These are phyloP conservation scores for Tephrocybe sp. DNA, from an alignment of 768 basidiomycete genomes.

Conservation along the genomic window DNA sequence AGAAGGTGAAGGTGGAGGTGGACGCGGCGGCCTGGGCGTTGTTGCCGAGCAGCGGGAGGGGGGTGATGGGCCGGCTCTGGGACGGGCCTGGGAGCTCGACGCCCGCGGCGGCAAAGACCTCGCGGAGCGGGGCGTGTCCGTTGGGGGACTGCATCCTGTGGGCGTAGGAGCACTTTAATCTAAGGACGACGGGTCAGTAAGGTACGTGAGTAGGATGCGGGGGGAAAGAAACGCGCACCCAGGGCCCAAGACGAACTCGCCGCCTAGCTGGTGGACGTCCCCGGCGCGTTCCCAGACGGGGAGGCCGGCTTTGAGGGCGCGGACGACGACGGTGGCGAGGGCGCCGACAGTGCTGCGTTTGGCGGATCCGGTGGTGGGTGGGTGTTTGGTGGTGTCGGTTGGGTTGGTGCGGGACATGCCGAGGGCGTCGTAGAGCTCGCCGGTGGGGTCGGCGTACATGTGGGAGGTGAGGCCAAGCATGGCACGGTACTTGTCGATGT, in stretches of 20 bases:
- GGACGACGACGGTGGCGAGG: conserved; percentile 71
- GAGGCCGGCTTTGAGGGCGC: conserved; percentile 74
- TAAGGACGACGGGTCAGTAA: too few relatives aligned
- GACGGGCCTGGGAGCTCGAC: too few relatives aligned
- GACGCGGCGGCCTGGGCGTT: too few relatives aligned
- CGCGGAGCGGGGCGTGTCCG: too few relatives aligned
- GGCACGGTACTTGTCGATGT: conserved; percentile 78
- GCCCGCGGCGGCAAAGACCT: too few relatives aligned
- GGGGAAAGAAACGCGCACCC: conserved; percentile 37
- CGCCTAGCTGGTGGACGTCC: conserved; percentile 78
- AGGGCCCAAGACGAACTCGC: conserved; percentile 71
- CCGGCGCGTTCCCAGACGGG: conserved; percentile 82
- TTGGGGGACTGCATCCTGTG: too few relatives aligned
- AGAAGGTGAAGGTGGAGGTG: too few relatives aligned
- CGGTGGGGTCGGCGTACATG: conserved; percentile 78
- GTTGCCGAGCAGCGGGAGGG: too few relatives aligned
- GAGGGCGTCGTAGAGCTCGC: conserved; percentile 66
- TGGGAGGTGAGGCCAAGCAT: conserved; percentile 72
- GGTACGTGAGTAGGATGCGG: too few relatives aligned
- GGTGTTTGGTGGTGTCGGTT: conserved; percentile 12
- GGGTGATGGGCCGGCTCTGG: too few relatives aligned
- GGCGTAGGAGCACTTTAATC: too few relatives aligned
- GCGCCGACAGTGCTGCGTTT: conserved; percentile 66
- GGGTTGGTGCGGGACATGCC: conserved; percentile 54
- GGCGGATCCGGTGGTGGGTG: too few relatives aligned